Evolutionary conservation across 1,139 yeast genomes (phyloP), one percentile per base, ranked within the genome.

Genomic region (Ogataea hybrid): DNA sequence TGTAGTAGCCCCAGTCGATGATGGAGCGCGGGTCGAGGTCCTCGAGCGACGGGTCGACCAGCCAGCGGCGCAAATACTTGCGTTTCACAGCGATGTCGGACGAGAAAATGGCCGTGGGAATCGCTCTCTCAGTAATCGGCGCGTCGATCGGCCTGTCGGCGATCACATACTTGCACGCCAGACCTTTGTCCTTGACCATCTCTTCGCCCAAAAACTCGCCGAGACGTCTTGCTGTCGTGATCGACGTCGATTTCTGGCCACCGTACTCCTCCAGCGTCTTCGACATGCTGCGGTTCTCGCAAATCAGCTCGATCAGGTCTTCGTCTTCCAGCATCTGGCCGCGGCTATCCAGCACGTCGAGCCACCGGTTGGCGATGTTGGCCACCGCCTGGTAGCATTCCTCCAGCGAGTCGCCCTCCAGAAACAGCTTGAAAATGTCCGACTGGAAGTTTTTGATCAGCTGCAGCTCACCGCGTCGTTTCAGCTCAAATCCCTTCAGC

Each of bases 121-220:
- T 74, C 0, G 99, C 98, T 52, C 99, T 75, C 59, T 92, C 98
- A 0, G 98, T 88, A 22, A 92, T 94, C 0, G 98, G 96, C 1
- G 96, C 84, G 35, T 84, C 85, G 21, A 73, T 58, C 1, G 99
- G 98, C 52, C 79, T 81, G 34, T 82, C 79, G 50, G 97, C 84
- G 51, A 94, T 90, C 64, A 94, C 84, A 65, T 89, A 94, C 61
- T 89, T 89, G 65, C 97, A 92, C 2, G 96, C 96, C 49, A 94
- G 76, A 50, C 98, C 98, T 43, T 92, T 90, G 65, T 90, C 97
- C 56, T 88, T 89, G 8, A 89, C 95, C 96, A 92, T 92, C 54
- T 88, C 96, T 49, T 84, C 90, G n/a, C 98, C 98, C 52, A 94
- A 71, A 58, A 94, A 92, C 55, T 92, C 97, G 44, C 97, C 97